Evolutionary conservation across 2,329 filamentous ascomycete genomes (phyloP).

Genomic region (Colletotrichum endophyticum): DNA sequence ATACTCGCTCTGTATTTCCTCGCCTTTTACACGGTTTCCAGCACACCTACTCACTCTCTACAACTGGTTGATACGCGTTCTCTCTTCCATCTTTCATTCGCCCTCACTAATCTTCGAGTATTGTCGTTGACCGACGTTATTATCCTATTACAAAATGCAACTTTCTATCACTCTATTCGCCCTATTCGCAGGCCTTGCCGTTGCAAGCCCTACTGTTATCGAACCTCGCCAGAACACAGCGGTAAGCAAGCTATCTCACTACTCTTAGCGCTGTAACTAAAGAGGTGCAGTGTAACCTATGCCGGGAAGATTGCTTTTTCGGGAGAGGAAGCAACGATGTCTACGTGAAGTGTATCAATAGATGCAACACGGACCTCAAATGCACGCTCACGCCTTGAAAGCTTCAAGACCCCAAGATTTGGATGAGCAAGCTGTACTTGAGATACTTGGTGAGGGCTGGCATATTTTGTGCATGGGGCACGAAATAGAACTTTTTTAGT

Average conservation of each 20-base stretch:
- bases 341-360: not conserved
- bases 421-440: not conserved
- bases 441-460: not conserved
- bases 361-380: not conserved
- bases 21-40: fast-evolving
- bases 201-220: not conserved
- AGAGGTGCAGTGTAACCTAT: not conserved
- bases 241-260: fast-evolving
- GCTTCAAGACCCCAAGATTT: not conserved
- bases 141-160: not conserved
- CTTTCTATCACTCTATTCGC: not conserved
- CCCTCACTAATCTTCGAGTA: not conserved
- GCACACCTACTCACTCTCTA: not conserved
- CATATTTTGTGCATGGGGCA: not conserved
- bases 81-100: not conserved
- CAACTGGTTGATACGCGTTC: fast-evolving
- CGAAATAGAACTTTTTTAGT: not conserved
- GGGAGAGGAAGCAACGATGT: not conserved
- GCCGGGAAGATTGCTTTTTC: not conserved
- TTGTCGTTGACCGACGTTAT: not conserved
- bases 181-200: not conserved
- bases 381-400: not conserved
- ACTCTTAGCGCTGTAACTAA: not conserved
- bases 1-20: not conserved
- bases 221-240: not conserved